Conservation (phyloP, 345 rosid genomes). For the Populus tremula region DNA sequence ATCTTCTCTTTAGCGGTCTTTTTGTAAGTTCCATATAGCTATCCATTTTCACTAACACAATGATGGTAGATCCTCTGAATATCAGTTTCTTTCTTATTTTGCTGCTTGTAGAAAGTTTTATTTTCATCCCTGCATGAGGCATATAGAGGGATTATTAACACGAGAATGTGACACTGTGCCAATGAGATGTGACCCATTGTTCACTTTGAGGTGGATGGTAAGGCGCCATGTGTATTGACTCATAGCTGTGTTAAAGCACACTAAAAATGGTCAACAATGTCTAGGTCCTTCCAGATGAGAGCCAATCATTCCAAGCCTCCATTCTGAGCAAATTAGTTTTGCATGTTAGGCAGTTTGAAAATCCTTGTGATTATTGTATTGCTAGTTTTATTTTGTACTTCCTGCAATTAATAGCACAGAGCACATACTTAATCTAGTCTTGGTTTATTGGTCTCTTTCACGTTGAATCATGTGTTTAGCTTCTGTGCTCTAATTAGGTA, state of each 20-base stretch:
- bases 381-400: neutral
- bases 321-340: neutral
- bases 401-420: neutral
- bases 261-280: neutral
- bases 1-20: neutral
- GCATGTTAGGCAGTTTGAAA: neutral
- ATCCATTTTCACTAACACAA: neutral
- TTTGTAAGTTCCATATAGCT: neutral
- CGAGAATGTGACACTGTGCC: too few species aligned
- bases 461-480: neutral
- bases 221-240: neutral
- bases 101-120: neutral
- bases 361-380: neutral
- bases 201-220: neutral
- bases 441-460: neutral
- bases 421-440: neutral
- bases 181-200: neutral
- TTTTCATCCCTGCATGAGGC: neutral
- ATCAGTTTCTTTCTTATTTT: neutral
- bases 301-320: neutral
- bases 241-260: neutral
- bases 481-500: neutral
- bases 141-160: neutral
- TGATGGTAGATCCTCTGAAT: neutral
- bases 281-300: neutral